A percentile compares a stretch with the other conserved stretches of the same genome.
Evolutionary conservation across 2,329 filamentous ascomycete species (phyloP).

Genomic region (Xylariaceae sp.): DNA sequence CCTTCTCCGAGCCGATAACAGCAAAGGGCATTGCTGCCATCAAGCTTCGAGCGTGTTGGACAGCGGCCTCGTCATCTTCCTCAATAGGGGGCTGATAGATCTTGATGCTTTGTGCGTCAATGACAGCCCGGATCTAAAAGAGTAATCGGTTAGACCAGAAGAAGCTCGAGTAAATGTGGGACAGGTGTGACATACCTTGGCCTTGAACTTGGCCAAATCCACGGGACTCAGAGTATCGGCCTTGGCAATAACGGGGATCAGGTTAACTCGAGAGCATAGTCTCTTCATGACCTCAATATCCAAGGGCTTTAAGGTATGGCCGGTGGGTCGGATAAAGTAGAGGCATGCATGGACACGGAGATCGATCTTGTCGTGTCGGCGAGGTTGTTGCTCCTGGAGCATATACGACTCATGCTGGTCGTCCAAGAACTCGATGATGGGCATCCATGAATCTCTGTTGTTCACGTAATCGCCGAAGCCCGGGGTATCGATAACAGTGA

Average conservation of each 20-base stretch:
- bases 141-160: constrained; percentile 10
- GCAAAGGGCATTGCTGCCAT: constrained; percentile 99
- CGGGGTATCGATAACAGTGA: constrained; percentile 98
- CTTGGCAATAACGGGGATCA: constrained; percentile 98
- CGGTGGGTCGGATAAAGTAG: constrained; percentile 99
- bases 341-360: constrained; percentile 97
- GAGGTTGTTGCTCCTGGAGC: constrained; percentile 99
- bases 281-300: constrained; percentile 99
- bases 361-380: constrained; percentile 98
- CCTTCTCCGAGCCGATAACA: constrained; percentile 98
- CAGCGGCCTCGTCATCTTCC: constrained; percentile 96
- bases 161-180: neutral
- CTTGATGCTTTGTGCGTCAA: constrained; percentile 99
- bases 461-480: constrained; percentile 99
- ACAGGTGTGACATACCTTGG: constrained; percentile 69
- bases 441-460: constrained; percentile 99
- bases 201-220: constrained; percentile 93
- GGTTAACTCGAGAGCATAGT: constrained; percentile 94
- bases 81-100: constrained; percentile 98
- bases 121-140: constrained; percentile 84
- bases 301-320: constrained; percentile 96
- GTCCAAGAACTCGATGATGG: constrained; percentile 99
- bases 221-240: constrained; percentile 94
- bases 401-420: constrained; percentile 99
- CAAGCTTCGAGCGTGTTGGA: constrained; percentile 90